These are phyloP conservation scores for Cucumis sativus DNA, from an alignment of 306 rosid genomes.

Conservation along the genomic window DNA sequence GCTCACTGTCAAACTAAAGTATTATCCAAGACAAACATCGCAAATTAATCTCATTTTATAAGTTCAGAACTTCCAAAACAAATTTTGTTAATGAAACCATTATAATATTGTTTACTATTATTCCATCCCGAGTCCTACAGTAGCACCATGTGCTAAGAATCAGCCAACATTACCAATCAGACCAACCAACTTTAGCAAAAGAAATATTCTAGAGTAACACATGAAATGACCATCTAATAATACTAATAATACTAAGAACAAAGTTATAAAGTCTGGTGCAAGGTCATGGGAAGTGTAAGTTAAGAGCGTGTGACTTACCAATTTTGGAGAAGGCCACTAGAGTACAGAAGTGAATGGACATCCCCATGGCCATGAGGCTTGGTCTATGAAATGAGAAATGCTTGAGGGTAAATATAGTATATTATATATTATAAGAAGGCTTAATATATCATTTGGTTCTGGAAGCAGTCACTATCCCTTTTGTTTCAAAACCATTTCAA, in stretches of 20 bases:
- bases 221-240: neutral
- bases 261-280: neutral
- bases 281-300: slow-evolving; percentile 5
- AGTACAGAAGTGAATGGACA: slow-evolving; percentile 83
- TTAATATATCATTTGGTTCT: neutral
- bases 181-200: neutral
- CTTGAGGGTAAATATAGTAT: slow-evolving; percentile 4
- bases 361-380: slow-evolving; percentile 99
- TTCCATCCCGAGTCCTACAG: neutral
- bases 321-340: slow-evolving; percentile 74
- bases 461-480: neutral
- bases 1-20: neutral
- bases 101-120: neutral
- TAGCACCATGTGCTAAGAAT: neutral
- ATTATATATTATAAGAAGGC: neutral
- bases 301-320: slow-evolving; percentile 45
- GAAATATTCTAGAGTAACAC: neutral
- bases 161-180: neutral
- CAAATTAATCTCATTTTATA: neutral
- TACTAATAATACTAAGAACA: neutral
- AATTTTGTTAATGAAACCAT: neutral
- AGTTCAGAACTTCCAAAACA: neutral
- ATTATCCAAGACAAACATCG: neutral
- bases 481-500: neutral
- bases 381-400: slow-evolving; percentile 43